Evolutionary conservation across 164 flowering plant species (phyloP), one percentile per base, ranked within the genome.

Genomic region (Santalum album): DNA sequence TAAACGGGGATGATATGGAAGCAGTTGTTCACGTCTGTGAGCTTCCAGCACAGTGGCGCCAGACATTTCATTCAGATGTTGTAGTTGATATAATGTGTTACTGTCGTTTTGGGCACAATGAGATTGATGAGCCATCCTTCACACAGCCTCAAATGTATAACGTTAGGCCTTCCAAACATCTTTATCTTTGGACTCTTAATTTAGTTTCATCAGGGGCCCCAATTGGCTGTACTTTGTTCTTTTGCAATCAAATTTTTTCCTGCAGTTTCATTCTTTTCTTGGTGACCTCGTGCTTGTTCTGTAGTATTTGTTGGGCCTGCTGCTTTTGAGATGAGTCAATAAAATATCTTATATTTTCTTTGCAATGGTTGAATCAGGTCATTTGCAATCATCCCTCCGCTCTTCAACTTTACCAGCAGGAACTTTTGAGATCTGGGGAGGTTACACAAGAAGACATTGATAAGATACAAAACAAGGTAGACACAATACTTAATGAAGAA

Each of bases 41-140:
- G 73, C 91, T 92, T 62, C 97, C 96, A 12, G 96, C 96, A 20
- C 95, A 92, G 57, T 92, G 96, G 99, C 87, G 99, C 29, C 99
- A 92, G 69, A 89, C 79, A n/a, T 92, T 92, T 59, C 96, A 92
- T 69, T 83, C 96, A 18, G 97, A 89, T 80, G 97, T 89, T 67
- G 97, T 92, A 23, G 92, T 92, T 65, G 99, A 92, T 70, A 61
- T 87, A 38, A 90, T 92, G 12, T 92, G 99, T 56, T 92, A 92
- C 47, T 94, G 99, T 46, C 75, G 97, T 40, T 92, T 83, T 68
- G 99, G 99, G 49, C 99, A 92, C 73, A 92, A 92, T 80, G 99
- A 92, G 71, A 92, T 92, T 73, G 99, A 92, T 59, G 99, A 92
- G 53, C 99, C 99, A 38, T 89, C 89, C 51, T 89, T 92, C 74